Evolutionary conservation across 1,284 basidiomycete species (phyloP).

Genomic region (Pseudozyma sp.): DNA sequence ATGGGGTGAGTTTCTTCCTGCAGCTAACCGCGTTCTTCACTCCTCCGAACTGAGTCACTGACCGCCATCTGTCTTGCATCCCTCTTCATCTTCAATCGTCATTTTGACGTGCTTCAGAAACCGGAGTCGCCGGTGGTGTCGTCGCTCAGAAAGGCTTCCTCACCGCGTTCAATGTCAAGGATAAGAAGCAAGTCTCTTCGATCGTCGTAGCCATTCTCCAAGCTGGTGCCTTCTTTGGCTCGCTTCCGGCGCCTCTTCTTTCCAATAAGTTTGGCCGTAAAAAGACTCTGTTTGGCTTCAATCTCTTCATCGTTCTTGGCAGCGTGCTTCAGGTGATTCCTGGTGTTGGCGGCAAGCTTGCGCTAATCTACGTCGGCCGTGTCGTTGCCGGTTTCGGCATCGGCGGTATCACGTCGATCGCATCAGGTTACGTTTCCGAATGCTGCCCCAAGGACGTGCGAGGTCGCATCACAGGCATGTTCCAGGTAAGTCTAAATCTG

Average conservation of each 20-base stretch:
- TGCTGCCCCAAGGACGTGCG: conserved; percentile 62
- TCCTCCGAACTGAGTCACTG: too few relatives aligned
- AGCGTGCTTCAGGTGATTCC: conserved; percentile 6
- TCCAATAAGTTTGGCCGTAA: conserved; percentile 16
- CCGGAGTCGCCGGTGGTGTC: conserved; percentile 76
- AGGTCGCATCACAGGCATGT: conserved; percentile 68
- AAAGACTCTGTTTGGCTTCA: conserved; percentile 9
- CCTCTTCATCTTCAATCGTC: too few relatives aligned
- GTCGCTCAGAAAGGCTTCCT: conserved; percentile 77
- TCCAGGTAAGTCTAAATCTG: conserved; percentile 69
- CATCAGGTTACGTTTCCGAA: conserved; percentile 62
- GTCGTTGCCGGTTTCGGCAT: conserved; percentile 20
- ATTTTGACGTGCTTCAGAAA: conserved; percentile 64
- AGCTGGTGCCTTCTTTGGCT: conserved; percentile 19
- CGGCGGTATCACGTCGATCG: conserved; percentile 28
- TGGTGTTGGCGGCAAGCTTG: conserved; percentile 4
- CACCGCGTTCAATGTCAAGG: conserved; percentile 76
- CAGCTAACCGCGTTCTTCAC: too few relatives aligned
- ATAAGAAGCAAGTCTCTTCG: conserved; percentile 40
- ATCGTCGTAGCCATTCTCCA: conserved; percentile 20
- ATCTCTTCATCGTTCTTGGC: conserved; percentile 9
- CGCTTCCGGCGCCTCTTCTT: conserved; percentile 6
- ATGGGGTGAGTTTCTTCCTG: conserved; percentile 68
- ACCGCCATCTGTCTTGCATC: too few relatives aligned
- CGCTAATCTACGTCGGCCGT: conserved; percentile 10